phyloP scores from a whole-genome alignment of 1,139 yeast species.

The Protomyces pachydermus region DNA sequence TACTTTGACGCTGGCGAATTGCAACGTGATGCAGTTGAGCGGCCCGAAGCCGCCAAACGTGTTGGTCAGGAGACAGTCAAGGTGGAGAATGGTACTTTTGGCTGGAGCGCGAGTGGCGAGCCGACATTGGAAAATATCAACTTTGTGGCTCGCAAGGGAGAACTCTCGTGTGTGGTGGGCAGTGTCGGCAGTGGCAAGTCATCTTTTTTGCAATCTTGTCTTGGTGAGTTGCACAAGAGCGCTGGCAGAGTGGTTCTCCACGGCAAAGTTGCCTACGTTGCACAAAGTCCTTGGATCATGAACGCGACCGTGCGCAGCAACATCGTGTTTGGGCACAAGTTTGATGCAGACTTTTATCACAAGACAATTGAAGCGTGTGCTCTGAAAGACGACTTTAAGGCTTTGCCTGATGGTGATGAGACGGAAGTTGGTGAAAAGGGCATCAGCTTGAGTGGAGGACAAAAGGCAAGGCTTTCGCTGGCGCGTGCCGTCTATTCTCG shows the following conservation, averaged over 20 bases:
- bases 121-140: conserved; percentile 71
- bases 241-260: conserved; percentile 68
- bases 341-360: conserved; percentile 72
- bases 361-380: conserved; percentile 86
- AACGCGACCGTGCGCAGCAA: conserved; percentile 88
- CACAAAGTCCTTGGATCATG: conserved; percentile 95
- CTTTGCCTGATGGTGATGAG: conserved; percentile 79
- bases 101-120: conserved; percentile 82
- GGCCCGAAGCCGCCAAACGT: conserved; percentile 47
- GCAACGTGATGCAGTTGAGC: conserved; percentile 70
- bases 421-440: conserved; percentile 98
- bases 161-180: conserved; percentile 83
- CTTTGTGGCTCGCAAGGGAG: conserved; percentile 69
- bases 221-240: conserved; percentile 80
- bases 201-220: conserved; percentile 71
- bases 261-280: conserved; percentile 84
- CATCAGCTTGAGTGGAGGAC: conserved; percentile 93
- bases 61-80: conserved; percentile 67
- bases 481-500: conserved; percentile 95
- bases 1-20: conserved; percentile 75
- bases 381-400: conserved; percentile 67
- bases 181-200: conserved; percentile 92
- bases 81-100: conserved; percentile 70
- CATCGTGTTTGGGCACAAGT: conserved; percentile 80
- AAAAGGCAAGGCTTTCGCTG: conserved; percentile 85